Evolutionary conservation across 306 rosid species (phyloP).

Genomic region (Vigna hirtella): DNA sequence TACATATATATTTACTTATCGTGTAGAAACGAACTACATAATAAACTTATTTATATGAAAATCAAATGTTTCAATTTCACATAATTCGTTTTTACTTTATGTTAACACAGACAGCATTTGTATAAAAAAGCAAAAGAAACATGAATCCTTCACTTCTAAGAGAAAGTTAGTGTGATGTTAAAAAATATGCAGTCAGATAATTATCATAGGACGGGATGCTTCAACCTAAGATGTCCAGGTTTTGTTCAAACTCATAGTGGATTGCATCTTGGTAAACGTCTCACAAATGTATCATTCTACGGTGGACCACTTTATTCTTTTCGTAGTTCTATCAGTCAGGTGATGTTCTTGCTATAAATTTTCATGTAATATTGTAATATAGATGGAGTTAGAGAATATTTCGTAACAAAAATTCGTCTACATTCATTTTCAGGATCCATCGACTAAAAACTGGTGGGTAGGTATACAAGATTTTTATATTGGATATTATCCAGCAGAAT

Average conservation of each 20-base stretch:
- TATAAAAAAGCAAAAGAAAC: too few species aligned
- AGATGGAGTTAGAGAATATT: background rate
- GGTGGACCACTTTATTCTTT: fast-evolving
- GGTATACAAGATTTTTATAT: fast-evolving
- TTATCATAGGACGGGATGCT: slow-evolving; percentile 9
- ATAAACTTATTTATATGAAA: too few species aligned
- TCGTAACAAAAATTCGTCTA: background rate
- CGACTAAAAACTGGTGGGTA: background rate
- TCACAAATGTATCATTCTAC: background rate
- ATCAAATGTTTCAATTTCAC: too few species aligned
- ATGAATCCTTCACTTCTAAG: too few species aligned
- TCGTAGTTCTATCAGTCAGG: background rate
- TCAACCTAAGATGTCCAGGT: background rate
- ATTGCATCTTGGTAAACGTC: background rate
- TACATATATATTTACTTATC: too few species aligned
- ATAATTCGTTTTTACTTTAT: too few species aligned
- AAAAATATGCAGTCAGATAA: slow-evolving; percentile 8
- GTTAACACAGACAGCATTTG: too few species aligned
- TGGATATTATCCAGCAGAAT: background rate
- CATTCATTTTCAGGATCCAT: background rate
- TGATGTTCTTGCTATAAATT: background rate
- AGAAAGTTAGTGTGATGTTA: background rate
- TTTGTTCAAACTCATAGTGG: background rate
- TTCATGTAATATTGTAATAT: background rate
- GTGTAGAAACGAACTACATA: too few species aligned